Evolutionary conservation across 2,329 filamentous ascomycete genomes (phyloP).

Genomic region (Monosporascus cannonballus): DNA sequence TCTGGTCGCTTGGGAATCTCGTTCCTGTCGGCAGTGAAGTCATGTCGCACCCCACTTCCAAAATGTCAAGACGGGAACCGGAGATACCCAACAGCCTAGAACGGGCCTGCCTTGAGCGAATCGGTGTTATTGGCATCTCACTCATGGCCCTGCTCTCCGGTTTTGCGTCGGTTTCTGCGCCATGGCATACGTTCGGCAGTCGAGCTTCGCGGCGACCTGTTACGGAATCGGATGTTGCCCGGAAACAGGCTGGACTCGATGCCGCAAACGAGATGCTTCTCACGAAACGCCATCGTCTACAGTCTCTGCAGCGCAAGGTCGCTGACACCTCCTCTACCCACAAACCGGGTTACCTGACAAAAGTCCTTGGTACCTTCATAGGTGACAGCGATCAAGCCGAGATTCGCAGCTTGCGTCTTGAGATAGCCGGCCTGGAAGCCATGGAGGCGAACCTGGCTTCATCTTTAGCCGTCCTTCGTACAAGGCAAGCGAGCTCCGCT

Average conservation of each 20-base stretch:
- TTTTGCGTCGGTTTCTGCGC: slow-evolving; percentile 80
- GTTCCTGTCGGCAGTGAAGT: slow-evolving; percentile 41
- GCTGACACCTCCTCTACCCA: slow-evolving; percentile 32
- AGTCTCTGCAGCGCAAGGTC: slow-evolving; percentile 60
- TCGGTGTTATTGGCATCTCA: slow-evolving; percentile 79
- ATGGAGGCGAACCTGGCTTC: slow-evolving; percentile 69
- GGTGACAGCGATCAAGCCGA: slow-evolving; percentile 56
- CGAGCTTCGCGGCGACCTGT: slow-evolving; percentile 52
- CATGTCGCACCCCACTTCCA: slow-evolving; percentile 32
- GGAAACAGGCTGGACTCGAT: slow-evolving; percentile 73
- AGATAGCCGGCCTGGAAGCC: slow-evolving; percentile 72
- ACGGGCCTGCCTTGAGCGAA: slow-evolving; percentile 56
- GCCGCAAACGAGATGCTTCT: slow-evolving; percentile 74
- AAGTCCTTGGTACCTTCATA: slow-evolving; percentile 66
- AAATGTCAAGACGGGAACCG: slow-evolving; percentile 32
- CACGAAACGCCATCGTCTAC: slow-evolving; percentile 66
- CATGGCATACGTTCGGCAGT: slow-evolving; percentile 77
- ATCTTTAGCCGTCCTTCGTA: slow-evolving; percentile 57
- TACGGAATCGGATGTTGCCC: slow-evolving; percentile 66
- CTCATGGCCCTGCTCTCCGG: slow-evolving; percentile 85
- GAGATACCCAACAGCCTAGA: slow-evolving; percentile 35
- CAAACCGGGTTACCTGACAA: slow-evolving; percentile 60
- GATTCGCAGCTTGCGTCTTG: slow-evolving; percentile 59
- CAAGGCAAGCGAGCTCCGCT: slow-evolving; percentile 56
- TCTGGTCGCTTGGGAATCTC: slow-evolving; percentile 69